Evolutionary conservation across 2,329 filamentous ascomycete species (phyloP).

Genomic region (Fusarium setosum): DNA sequence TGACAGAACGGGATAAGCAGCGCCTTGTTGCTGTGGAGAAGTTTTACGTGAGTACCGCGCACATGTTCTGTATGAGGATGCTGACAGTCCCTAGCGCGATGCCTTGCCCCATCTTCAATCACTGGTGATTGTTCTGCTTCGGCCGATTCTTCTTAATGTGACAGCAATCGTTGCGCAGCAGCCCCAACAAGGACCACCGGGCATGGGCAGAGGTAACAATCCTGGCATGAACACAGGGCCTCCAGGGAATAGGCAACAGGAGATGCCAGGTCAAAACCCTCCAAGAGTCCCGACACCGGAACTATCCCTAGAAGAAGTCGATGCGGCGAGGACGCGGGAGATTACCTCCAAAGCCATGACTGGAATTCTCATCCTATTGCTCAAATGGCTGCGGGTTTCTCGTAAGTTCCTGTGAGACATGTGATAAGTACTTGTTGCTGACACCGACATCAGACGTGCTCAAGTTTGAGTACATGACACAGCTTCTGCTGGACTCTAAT

Average conservation of each 20-base stretch:
- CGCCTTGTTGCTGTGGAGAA: constrained; percentile 80
- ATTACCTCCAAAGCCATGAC: constrained; percentile 92
- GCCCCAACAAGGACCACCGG: constrained; percentile 57
- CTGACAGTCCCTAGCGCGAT: constrained; percentile 64
- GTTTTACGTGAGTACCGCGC: constrained; percentile 79
- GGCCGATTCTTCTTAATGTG: constrained; percentile 87
- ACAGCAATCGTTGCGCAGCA: constrained; percentile 81
- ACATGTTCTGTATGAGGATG: not conserved
- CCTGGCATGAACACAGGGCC: constrained; percentile 55
- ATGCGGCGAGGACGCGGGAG: constrained; percentile 84
- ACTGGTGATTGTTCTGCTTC: constrained; percentile 90
- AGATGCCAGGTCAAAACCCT: constrained; percentile 47
- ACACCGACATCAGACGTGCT: constrained; percentile 74
- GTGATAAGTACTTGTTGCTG: constrained; percentile 11
- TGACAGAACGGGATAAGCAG: constrained; percentile 68
- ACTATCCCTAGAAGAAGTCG: constrained; percentile 78
- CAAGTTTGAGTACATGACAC: constrained; percentile 95
- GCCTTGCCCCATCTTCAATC: constrained; percentile 90
- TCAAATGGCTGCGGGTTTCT: constrained; percentile 97
- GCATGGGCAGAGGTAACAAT: constrained; percentile 53
- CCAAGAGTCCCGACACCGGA: constrained; percentile 56
- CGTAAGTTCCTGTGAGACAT: constrained; percentile 66
- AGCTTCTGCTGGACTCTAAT: constrained; percentile 92
- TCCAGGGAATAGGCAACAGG: constrained; percentile 44
- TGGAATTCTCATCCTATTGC: constrained; percentile 84